Evolutionary conservation across 2,329 filamentous ascomycete species (phyloP).

Genomic region (Nemania serpens): DNA sequence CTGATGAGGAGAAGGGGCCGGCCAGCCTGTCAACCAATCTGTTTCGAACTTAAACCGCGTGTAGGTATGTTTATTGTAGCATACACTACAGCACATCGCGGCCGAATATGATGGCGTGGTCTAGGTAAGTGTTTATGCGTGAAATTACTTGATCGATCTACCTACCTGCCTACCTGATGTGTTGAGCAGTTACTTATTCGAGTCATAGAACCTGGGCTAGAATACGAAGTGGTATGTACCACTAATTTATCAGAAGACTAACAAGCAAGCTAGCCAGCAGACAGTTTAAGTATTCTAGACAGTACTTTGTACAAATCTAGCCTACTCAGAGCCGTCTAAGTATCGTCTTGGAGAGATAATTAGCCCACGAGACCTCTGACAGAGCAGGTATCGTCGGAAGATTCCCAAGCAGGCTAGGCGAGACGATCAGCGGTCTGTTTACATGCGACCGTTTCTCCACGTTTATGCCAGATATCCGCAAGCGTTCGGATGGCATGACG

Average conservation of each 20-base stretch:
- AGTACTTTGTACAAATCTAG: too few species aligned
- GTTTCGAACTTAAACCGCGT: slow-evolving; percentile 20
- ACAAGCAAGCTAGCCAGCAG: too few species aligned
- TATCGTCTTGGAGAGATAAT: slow-evolving; percentile 10
- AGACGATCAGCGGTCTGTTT: slow-evolving; percentile 28
- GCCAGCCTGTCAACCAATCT: slow-evolving; percentile 18
- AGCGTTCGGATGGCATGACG: slow-evolving; percentile 20
- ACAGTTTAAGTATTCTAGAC: too few species aligned
- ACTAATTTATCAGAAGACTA: too few species aligned
- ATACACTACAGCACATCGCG: slow-evolving; percentile 9
- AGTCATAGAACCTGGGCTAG: background rate
- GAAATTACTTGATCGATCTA: slow-evolving; percentile 19
- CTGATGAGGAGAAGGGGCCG: slow-evolving; percentile 11
- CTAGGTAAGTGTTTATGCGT: slow-evolving; percentile 12
- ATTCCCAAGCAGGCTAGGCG: slow-evolving; percentile 24
- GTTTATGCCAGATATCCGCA: slow-evolving; percentile 31
- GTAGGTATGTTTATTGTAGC: background rate
- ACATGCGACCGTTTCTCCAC: slow-evolving; percentile 30
- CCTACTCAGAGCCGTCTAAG: too few species aligned
- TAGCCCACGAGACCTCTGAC: slow-evolving; percentile 15
- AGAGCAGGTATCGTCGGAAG: slow-evolving; percentile 20
- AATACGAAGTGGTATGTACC: too few species aligned
- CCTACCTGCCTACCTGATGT: slow-evolving; percentile 1
- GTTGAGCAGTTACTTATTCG: slow-evolving; percentile 1
- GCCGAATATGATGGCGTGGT: slow-evolving; percentile 19